A percentile compares a stretch with the other conserved stretches of the same genome.
phyloP scores from a whole-genome alignment of 2,329 filamentous ascomycete species.

The Fusarium temperatum region DNA sequence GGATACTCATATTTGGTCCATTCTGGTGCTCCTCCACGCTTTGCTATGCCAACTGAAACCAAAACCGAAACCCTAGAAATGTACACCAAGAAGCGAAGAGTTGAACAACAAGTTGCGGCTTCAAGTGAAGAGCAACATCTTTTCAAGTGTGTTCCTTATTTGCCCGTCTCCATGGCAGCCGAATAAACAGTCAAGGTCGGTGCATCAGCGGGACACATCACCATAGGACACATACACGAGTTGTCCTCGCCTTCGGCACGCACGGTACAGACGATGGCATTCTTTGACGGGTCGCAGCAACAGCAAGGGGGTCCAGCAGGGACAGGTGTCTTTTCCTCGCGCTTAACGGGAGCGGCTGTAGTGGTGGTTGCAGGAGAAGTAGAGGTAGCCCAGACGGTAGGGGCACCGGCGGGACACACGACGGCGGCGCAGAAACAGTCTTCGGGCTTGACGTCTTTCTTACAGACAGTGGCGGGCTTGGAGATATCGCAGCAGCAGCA shows the following conservation, averaged over 20 bases:
- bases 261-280: constrained; percentile 32
- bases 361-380: not conserved
- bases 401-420: constrained; percentile 35
- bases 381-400: constrained; percentile 15
- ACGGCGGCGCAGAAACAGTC: constrained; percentile 43
- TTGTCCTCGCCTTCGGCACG: constrained; percentile 21
- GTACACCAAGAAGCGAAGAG: constrained; percentile 23
- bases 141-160: not conserved
- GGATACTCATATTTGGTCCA: not conserved
- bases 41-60: constrained; percentile 3
- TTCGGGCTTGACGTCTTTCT: constrained; percentile 4
- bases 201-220: constrained; percentile 29
- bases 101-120: not conserved
- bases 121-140: not conserved
- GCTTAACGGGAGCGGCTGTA: not conserved
- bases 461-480: constrained; percentile 39
- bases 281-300: constrained; percentile 32
- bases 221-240: constrained; percentile 34
- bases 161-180: constrained; percentile 7
- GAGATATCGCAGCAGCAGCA: constrained; percentile 50
- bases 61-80: constrained; percentile 3
- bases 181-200: constrained; percentile 28
- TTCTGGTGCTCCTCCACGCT: not conserved
- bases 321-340: constrained; percentile 4
- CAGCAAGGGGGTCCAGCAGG: constrained; percentile 27